Base-by-base conservation (phyloP, 805 yeast genomes). In the Yamadazyma ubonensis region DNA sequence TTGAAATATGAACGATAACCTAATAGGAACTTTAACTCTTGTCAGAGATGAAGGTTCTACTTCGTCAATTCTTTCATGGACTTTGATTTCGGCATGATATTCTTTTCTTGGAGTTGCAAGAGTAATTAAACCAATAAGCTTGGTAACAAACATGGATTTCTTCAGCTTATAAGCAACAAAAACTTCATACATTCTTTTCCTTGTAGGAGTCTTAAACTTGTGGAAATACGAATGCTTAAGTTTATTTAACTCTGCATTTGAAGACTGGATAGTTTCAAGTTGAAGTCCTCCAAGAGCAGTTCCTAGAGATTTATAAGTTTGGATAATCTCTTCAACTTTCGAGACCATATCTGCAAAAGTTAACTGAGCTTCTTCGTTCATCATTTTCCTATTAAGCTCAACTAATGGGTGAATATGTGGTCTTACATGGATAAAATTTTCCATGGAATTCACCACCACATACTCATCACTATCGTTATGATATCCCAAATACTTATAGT, bases 291-390 rank as follows among this genome's bases (percentile, higher is more conserved):
- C 37, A 6, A 36, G 22, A 5, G 33, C 18, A 1, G 42, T 31
- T 6, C 34, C 39, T 6, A 51, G 40, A 21, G 57, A 45, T 18
- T 49, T 51, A 1, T 63, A 67, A 8, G 45, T 29, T 6, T 48
- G 53, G 10, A 67, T 53, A 16, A 49, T 51, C 21, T 61, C 66
- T 18, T 59, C 54, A 31, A 67, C 51, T 14, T 58, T 45, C 11
- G 50, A 44, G 4, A 63, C 46, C 54, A 61, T 50, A 36, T 58
- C 52, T 15, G 52, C 36, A 41, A 57, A 59, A n/a, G 61, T 57
- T 44, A 66, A 51, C 29, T 51, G 55, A 4, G 71, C 67, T 39
- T 64, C 67, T 42, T 57, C 58, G 29, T 57, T 46, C 12, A 59
- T 59, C 62, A 61, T 48, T 5, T 53, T 44, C 25, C 66, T 38